Base-by-base conservation (phyloP, 2,329 filamentous ascomycete genomes). In the Nemania diffusa region DNA sequence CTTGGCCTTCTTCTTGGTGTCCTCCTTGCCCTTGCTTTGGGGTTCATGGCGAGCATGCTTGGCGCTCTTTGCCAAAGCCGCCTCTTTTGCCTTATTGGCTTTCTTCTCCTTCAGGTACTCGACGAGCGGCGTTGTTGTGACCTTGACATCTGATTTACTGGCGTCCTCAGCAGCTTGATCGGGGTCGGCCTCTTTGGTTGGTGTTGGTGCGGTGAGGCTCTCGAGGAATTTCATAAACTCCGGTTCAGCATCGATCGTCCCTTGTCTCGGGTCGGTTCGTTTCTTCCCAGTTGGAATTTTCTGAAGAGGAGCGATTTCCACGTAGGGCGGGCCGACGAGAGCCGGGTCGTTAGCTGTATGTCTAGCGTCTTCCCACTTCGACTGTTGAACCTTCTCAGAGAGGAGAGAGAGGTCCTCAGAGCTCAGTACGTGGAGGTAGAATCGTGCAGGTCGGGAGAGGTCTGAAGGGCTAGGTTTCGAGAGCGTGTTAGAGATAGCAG, bases 191-290 rank as follows among this genome's bases (percentile, higher is more conserved):
- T 88, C 84, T 58, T 84, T 87, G 5, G 81, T 74, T 1, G 81
- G 81, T 8, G 80, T 79, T 20, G 73, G 87, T 72, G 97, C 93
- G 1, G 94, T 97, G 53, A 98, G 85, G 61, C 88, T 91, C 78
- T 97, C 92, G 7, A 99, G 85, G 78, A 98, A 99, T 27, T 90
- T 89, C 83, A 97, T 97, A 74, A 97, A 99, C 73, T 98, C 96
- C 0, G 93, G 90, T 75, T 99, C 96, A 77, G 97, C 94, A 74
- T 99, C 96, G 72, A 99, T 98, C 2, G 94, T 97, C 60, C 95
- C 96, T 78, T 97, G 93, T 15, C 94, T 90, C 60, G 90, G 89
- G 82, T 99, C 96, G 61, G 89, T 88, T 37, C 93, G 90, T 57
- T 88, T 88, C 78, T 92, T 93, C 40, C 85, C 87, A 66, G 88